Percentiles rank a stretch among this genome's conserved stretches.
These are phyloP conservation scores for Nicotiana tomentosiformis DNA, from an alignment of 257 asterid genomes.

Conservation along the genomic window DNA sequence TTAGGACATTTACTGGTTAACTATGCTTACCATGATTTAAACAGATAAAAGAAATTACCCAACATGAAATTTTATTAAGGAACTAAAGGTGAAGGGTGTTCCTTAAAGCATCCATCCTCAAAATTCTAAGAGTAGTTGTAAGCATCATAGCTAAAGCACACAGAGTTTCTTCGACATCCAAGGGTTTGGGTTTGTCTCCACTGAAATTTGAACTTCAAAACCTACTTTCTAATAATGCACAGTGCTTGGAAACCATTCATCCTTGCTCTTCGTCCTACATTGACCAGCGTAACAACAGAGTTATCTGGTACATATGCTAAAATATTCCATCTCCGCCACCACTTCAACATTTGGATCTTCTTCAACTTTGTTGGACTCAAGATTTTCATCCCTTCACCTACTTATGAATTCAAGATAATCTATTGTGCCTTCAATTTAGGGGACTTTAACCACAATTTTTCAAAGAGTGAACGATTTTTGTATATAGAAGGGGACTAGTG, in stretches of 20 bases:
- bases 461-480: background rate
- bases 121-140: conserved; percentile 44
- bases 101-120: conserved; percentile 35
- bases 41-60: too few species aligned
- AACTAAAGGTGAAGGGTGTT: conserved; percentile 35
- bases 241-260: background rate
- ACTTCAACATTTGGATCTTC: conserved; percentile 14
- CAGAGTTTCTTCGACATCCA: conserved; percentile 15
- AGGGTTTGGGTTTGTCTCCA: conserved; percentile 16
- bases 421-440: background rate
- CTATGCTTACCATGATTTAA: too few species aligned
- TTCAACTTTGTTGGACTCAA: background rate
- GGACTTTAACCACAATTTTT: too few species aligned
- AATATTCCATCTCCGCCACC: conserved; percentile 13
- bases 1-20: too few species aligned
- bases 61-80: background rate
- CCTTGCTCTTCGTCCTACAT: background rate
- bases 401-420: background rate
- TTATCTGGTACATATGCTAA: too few species aligned
- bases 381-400: conserved; percentile 3
- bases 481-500: background rate
- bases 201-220: conserved; percentile 24
- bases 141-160: conserved; percentile 38
- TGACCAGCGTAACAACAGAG: background rate
- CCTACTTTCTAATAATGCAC: conserved; percentile 11